Evolutionary conservation across 2,329 filamentous ascomycete genomes (phyloP).

Genomic region (Leptographium procerum): DNA sequence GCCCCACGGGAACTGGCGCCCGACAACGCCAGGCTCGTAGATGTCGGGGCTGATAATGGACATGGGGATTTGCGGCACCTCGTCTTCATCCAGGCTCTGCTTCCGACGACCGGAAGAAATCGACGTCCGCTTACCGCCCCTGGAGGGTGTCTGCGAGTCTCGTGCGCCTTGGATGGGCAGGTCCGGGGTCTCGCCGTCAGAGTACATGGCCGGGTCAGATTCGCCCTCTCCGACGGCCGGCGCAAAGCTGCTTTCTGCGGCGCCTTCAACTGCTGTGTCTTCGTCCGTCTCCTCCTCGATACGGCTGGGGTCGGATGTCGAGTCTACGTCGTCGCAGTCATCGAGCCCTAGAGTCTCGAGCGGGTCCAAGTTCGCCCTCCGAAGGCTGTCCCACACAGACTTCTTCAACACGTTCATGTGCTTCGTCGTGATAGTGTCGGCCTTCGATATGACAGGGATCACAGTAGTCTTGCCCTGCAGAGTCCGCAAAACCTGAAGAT

Average conservation of each 20-base stretch:
- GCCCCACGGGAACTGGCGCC: conserved; percentile 90
- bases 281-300: conserved; percentile 48
- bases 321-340: conserved; percentile 46
- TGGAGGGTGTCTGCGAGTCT: conserved; percentile 8
- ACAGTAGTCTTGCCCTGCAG: conserved; percentile 91
- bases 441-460: conserved; percentile 90
- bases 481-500: conserved; percentile 78
- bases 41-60: conserved; percentile 90
- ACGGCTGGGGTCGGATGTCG: conserved; percentile 35
- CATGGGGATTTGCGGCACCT: conserved; percentile 66
- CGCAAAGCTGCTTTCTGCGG: conserved; percentile 6
- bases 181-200: conserved; percentile 13
- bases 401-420: conserved; percentile 92
- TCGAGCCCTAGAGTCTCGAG: conserved; percentile 77
- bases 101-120: conserved; percentile 33
- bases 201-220: conserved; percentile 17
- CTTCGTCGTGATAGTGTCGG: conserved; percentile 87
- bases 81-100: conserved; percentile 37
- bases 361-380: conserved; percentile 76
- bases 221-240: conserved; percentile 6
- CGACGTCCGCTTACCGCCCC: conserved; percentile 33
- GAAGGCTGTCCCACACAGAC: conserved; percentile 79
- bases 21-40: conserved; percentile 69
- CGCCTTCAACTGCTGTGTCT: conserved; percentile 9
- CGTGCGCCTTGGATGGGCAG: conserved; percentile 20